Percentiles rank a stretch among this genome's conserved stretches.
These are phyloP conservation scores for Kwoniella shandongensis DNA, from an alignment of 768 basidiomycete species.

Conservation along the genomic window DNA sequence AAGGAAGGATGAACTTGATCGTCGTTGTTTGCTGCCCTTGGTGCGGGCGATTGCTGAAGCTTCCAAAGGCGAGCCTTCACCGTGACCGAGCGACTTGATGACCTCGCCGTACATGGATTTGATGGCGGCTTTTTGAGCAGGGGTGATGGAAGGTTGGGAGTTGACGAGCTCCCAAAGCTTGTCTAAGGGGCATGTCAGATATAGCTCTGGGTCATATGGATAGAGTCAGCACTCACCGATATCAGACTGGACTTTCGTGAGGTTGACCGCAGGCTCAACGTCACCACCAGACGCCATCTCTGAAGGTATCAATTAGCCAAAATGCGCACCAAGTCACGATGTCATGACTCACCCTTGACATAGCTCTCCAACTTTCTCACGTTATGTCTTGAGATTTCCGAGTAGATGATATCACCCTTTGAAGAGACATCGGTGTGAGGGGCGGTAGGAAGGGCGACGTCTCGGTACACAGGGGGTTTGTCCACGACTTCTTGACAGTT, in stretches of 20 bases:
- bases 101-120: constrained; percentile 87
- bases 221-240: constrained; percentile 56
- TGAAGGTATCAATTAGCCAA: constrained; percentile 53
- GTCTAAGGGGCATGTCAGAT: constrained; percentile 49
- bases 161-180: constrained; percentile 98
- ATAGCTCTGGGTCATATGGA: neutral
- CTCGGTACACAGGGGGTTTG: constrained; percentile 45
- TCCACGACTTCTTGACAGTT: constrained; percentile 59
- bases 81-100: constrained; percentile 84
- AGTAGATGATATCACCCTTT: constrained; percentile 91
- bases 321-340: neutral
- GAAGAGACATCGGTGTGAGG: constrained; percentile 90
- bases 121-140: constrained; percentile 73
- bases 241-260: constrained; percentile 96
- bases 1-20: constrained; percentile 95
- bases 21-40: constrained; percentile 58
- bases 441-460: constrained; percentile 92
- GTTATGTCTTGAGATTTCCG: constrained; percentile 91
- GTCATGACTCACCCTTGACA: constrained; percentile 55
- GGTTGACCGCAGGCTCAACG: constrained; percentile 80
- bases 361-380: constrained; percentile 98
- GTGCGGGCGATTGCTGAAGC: constrained; percentile 29
- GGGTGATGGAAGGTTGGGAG: constrained; percentile 92
- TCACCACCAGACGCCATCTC: constrained; percentile 95
- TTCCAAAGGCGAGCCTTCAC: constrained; percentile 21